Conservation (phyloP, 805 yeast genomes). For the Sugiyamaella boreocaroliniensis region DNA sequence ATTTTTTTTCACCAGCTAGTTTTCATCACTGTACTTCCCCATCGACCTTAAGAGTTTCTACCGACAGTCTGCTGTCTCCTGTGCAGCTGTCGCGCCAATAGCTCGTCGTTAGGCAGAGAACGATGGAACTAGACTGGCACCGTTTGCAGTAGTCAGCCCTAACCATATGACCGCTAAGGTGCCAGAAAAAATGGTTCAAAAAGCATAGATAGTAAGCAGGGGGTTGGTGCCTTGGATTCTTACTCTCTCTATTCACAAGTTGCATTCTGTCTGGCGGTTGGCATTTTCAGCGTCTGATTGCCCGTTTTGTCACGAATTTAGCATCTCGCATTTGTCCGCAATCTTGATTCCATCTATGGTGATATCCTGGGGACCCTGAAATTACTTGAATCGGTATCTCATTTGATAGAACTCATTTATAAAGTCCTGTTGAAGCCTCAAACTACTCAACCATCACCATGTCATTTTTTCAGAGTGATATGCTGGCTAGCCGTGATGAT, state of each 20-base stretch:
- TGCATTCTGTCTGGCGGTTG: not conserved
- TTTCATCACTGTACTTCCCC: no score
- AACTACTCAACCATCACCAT: not conserved
- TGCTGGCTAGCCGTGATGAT: not conserved
- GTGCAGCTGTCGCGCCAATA: no score
- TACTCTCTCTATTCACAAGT: not conserved
- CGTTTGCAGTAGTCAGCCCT: not conserved
- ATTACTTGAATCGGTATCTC: not conserved
- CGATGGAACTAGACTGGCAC: not conserved
- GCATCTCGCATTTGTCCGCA: not conserved
- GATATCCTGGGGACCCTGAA: not conserved
- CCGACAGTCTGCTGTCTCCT: no score
- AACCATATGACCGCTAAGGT: constrained; percentile 5
- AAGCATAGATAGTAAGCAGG: not conserved
- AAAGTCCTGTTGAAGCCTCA: not conserved
- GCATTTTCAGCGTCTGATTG: not conserved
- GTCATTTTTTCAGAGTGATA: not conserved
- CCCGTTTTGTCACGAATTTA: not conserved
- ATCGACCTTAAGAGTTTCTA: no score
- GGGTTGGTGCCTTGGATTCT: not conserved
- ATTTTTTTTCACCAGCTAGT: no score
- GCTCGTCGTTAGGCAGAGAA: no score
- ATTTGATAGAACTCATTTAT: not conserved
- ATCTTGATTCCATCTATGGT: not conserved
- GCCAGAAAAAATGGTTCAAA: not conserved